Percentiles rank a stretch among this genome's conserved stretches.
Evolutionary conservation across 345 rosid species (phyloP).

Genomic region (Sapria himalayana): DNA sequence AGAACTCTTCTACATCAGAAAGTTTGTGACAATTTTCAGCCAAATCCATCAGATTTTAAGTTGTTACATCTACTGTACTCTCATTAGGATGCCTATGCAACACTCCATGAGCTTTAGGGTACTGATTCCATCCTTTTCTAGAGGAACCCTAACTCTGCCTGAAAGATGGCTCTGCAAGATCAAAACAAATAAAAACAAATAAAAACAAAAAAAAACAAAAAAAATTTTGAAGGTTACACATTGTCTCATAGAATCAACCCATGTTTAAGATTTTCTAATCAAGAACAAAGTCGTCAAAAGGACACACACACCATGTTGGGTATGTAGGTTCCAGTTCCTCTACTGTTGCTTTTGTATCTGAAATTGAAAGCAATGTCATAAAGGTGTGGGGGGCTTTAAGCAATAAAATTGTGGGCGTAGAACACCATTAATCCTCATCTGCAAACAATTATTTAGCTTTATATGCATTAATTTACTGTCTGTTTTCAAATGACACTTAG

Average conservation of each 20-base stretch:
- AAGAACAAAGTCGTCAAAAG: too few species aligned
- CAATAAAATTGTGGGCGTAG: not conserved
- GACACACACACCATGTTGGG: conserved; percentile 14
- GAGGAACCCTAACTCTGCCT: conserved; percentile 4
- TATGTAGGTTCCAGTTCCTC: conserved; percentile 16
- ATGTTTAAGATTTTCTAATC: too few species aligned
- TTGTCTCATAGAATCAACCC: too few species aligned
- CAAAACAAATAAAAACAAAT: too few species aligned
- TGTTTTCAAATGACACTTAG: conserved; percentile 7
- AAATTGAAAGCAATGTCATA: not conserved
- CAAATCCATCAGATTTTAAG: not conserved
- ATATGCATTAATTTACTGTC: conserved; percentile 3
- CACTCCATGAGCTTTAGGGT: conserved; percentile 1
- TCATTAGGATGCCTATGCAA: not conserved
- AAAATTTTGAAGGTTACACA: too few species aligned
- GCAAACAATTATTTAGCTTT: conserved; percentile 5
- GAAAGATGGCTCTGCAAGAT: conserved; percentile 9
- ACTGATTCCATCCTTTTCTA: conserved; percentile 6
- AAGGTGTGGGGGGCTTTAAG: conserved; percentile 1
- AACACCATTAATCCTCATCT: conserved; percentile 5
- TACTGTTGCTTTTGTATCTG: conserved; percentile 7
- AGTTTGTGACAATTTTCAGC: conserved; percentile 4
- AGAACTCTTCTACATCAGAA: conserved; percentile 13
- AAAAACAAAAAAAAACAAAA: too few species aligned
- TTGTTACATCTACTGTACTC: conserved; percentile 6